phyloP scores from a whole-genome alignment of 768 basidiomycete species.

The Podaxis rugospora region DNA sequence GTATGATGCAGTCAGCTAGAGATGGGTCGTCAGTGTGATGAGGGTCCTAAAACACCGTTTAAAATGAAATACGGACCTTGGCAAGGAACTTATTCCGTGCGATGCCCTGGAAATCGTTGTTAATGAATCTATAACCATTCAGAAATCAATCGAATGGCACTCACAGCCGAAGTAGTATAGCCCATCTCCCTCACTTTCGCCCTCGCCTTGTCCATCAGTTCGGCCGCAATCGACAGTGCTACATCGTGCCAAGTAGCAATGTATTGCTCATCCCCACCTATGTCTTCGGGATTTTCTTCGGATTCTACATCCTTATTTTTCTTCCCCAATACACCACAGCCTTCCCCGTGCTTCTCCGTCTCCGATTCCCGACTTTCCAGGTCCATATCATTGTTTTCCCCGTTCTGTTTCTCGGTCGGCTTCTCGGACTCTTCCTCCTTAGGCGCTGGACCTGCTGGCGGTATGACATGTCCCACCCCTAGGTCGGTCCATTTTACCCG shows the following conservation, averaged over 20 bases:
- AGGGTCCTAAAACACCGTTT: not conserved
- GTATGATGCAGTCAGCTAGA: constrained; percentile 82
- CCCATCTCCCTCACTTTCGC: constrained; percentile 68
- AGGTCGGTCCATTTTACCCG: constrained; percentile 54
- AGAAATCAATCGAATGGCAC: constrained; percentile 20
- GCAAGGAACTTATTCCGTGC: constrained; percentile 93
- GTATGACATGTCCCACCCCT: constrained; percentile 51
- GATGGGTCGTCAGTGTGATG: not conserved
- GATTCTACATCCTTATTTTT: not conserved
- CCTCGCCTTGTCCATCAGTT: constrained; percentile 75
- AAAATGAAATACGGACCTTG: constrained; percentile 51
- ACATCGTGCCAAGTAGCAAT: constrained; percentile 85
- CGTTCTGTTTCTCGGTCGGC: not conserved
- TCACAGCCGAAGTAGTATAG: constrained; percentile 91
- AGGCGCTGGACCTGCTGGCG: constrained; percentile 31
- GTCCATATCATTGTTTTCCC: not conserved
- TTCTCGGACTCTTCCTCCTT: constrained; percentile 6
- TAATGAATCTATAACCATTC: not conserved
- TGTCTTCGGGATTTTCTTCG: not conserved
- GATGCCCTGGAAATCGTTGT: constrained; percentile 55
- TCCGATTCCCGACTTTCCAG: not conserved
- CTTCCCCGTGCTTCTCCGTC: constrained; percentile 6
- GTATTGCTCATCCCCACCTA: constrained; percentile 23
- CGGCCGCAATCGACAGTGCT: constrained; percentile 83
- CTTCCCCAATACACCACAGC: not conserved